These are phyloP conservation scores for Parathielavia appendiculata DNA, from an alignment of 495 filamentous ascomycete species.

Conservation along the genomic window DNA sequence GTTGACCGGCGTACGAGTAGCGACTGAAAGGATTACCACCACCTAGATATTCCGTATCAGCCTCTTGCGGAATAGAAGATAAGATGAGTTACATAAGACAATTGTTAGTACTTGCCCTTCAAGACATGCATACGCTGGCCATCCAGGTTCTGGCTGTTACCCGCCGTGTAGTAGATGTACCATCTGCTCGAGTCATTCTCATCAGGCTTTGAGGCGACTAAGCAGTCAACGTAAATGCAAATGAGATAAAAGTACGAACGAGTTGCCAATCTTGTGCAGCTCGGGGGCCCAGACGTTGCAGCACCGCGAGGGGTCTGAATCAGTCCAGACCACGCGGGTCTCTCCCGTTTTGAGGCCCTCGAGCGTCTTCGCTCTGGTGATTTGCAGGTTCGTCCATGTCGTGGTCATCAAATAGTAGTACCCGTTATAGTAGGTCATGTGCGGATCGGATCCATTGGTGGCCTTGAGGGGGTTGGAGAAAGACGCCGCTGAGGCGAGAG, in stretches of 20 bases:
- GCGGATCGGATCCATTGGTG: constrained; percentile 3
- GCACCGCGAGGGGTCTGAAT: constrained; percentile 35
- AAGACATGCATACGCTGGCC: constrained; percentile 40
- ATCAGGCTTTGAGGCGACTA: neutral
- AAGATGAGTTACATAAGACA: too few species aligned
- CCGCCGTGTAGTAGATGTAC: constrained; percentile 40
- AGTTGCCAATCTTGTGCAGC: constrained; percentile 40
- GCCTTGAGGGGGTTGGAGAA: constrained; percentile 3
- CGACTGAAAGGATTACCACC: constrained; percentile 40
- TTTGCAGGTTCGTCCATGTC: constrained; percentile 8
- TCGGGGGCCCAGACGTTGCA: constrained; percentile 55
- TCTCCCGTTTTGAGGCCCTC: constrained; percentile 35
- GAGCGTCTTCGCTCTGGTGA: constrained; percentile 1
- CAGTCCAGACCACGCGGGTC: constrained; percentile 41
- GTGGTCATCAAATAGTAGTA: constrained; percentile 7
- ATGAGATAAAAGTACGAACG: neutral
- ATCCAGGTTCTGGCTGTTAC: constrained; percentile 22
- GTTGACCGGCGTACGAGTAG: constrained; percentile 35
- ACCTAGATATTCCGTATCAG: constrained; percentile 23
- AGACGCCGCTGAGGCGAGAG: neutral
- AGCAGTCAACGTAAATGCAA: neutral
- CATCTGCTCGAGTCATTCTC: constrained; percentile 19
- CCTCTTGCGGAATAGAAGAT: too few species aligned
- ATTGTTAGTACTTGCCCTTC: constrained; percentile 18
- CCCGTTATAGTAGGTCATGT: constrained; percentile 2